These are phyloP conservation scores for Cryomyces minteri DNA, from an alignment of 495 filamentous ascomycete genomes.

Conservation along the genomic window DNA sequence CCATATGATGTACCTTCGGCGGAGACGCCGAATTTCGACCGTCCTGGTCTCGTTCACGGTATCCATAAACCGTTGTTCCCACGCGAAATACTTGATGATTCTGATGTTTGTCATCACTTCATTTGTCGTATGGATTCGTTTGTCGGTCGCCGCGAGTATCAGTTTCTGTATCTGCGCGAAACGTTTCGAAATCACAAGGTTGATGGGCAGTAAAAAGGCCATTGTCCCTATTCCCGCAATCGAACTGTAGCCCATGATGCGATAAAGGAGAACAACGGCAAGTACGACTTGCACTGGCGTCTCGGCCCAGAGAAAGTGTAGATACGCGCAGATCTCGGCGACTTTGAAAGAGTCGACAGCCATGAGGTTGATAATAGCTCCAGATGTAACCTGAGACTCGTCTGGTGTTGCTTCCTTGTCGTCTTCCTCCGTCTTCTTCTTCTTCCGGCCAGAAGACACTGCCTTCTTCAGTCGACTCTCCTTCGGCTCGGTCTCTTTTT, in stretches of 20 bases:
- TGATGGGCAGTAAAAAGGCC: slow-evolving; percentile 73
- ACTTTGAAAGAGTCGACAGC: slow-evolving; percentile 98
- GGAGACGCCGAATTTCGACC: slow-evolving; percentile 58
- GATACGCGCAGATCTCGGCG: slow-evolving; percentile 75
- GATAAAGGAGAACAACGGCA: slow-evolving; percentile 59
- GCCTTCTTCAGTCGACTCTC: slow-evolving; percentile 29
- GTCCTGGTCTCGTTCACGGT: slow-evolving; percentile 76
- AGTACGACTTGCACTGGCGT: slow-evolving; percentile 71
- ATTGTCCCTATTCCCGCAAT: slow-evolving; percentile 90
- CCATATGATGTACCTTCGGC: slow-evolving; percentile 78
- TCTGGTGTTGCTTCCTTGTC: slow-evolving; percentile 24
- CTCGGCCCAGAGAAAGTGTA: slow-evolving; percentile 77
- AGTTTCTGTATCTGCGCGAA: slow-evolving; percentile 74
- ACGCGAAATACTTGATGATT: slow-evolving; percentile 99
- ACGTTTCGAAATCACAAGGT: slow-evolving; percentile 64
- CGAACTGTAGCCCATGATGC: slow-evolving; percentile 78
- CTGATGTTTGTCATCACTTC: slow-evolving; percentile 95
- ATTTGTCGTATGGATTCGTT: slow-evolving; percentile 90
- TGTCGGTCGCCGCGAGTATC: slow-evolving; percentile 89
- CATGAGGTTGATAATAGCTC: slow-evolving; percentile 98
- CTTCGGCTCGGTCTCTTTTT: slow-evolving; percentile 25
- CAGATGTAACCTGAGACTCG: slow-evolving; percentile 69
- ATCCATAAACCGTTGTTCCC: slow-evolving; percentile 81
- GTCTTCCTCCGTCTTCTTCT: slow-evolving; percentile 25
- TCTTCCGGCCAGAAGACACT: slow-evolving; percentile 39